Percentiles rank a stretch among this genome's conserved stretches.
phyloP scores from a whole-genome alignment of 352 stramenopile species.

The Globisporangium acanthophoron region DNA sequence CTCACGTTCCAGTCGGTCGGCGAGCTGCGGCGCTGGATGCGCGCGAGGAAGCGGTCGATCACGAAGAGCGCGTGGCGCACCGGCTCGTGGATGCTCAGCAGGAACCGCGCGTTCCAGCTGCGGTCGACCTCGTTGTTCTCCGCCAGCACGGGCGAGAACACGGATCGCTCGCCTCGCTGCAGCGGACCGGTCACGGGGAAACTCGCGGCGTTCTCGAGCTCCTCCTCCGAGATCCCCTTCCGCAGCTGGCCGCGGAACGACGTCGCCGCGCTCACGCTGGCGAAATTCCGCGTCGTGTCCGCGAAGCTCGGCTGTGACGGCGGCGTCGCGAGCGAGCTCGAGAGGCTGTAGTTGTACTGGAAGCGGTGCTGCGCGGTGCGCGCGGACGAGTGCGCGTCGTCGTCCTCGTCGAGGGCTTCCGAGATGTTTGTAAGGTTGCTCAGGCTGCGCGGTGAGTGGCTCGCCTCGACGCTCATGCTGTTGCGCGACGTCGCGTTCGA shows the following conservation, averaged over 20 bases:
- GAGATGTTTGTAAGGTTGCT: slow-evolving; percentile 17
- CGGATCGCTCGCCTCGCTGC: slow-evolving; percentile 32
- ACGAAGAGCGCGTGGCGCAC: slow-evolving; percentile 77
- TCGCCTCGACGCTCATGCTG: slow-evolving; percentile 15
- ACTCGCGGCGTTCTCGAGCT: slow-evolving; percentile 32
- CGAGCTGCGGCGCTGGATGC: slow-evolving; percentile 37
- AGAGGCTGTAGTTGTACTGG: slow-evolving; percentile 4
- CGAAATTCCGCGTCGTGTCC: background rate
- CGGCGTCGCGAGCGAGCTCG: slow-evolving; percentile 7
- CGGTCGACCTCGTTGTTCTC: slow-evolving; percentile 38
- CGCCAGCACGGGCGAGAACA: slow-evolving; percentile 69
- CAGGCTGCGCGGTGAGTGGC: slow-evolving; percentile 18
- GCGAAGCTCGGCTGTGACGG: slow-evolving; percentile 1
- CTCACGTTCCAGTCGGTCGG: slow-evolving; percentile 44
- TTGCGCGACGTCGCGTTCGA: slow-evolving; percentile 10
- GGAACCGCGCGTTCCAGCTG: slow-evolving; percentile 73
- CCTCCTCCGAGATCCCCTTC: slow-evolving; percentile 32
- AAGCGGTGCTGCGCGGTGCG: background rate
- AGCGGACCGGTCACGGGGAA: slow-evolving; percentile 38
- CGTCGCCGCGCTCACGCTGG: slow-evolving; percentile 4
- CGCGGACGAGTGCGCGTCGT: background rate
- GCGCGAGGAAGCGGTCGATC: slow-evolving; percentile 75
- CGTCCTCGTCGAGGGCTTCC: slow-evolving; percentile 10
- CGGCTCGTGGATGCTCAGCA: slow-evolving; percentile 73
- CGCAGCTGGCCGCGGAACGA: slow-evolving; percentile 19